A percentile compares a stretch with the other conserved stretches of the same genome.
Conservation (phyloP, 2,329 filamentous ascomycete genomes). For the Fusarium circinatum region DNA sequence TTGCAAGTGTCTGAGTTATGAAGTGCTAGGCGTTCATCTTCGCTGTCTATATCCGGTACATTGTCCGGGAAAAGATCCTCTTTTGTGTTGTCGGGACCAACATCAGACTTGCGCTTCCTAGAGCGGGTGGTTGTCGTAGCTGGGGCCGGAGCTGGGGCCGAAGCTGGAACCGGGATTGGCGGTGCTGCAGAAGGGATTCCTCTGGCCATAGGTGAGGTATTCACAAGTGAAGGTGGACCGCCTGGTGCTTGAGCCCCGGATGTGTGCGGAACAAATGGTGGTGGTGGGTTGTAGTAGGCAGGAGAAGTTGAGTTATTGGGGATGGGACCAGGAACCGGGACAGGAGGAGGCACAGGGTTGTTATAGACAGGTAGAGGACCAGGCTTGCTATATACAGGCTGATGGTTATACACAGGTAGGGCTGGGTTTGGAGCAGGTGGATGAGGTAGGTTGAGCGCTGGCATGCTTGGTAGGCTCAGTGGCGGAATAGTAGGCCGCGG, state of each 20-base stretch:
- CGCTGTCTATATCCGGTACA: constrained; percentile 30
- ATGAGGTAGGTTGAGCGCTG: constrained; percentile 10
- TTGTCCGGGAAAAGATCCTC: constrained; percentile 37
- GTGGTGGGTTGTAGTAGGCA: constrained; percentile 14
- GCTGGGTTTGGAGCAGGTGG: background rate
- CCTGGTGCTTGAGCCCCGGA: background rate
- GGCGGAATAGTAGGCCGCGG: background rate
- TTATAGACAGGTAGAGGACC: background rate
- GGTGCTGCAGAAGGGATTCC: background rate
- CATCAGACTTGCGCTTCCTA: constrained; percentile 41
- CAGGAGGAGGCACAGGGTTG: background rate
- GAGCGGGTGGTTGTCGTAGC: constrained; percentile 3
- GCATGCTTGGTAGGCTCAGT: constrained; percentile 10
- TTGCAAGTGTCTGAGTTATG: constrained; percentile 39
- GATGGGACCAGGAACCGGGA: background rate
- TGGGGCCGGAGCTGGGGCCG: background rate
- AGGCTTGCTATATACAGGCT: background rate
- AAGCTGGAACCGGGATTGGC: background rate
- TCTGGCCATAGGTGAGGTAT: background rate
- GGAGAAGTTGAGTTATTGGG: background rate
- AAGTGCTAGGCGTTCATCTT: constrained; percentile 28
- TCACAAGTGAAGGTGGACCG: background rate
- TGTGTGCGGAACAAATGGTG: constrained; percentile 20
- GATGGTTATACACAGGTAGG: background rate
- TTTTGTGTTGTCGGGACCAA: constrained; percentile 1